Evolutionary conservation across 2,329 filamentous ascomycete species (phyloP).

Genomic region (Huntiella abstrusa): DNA sequence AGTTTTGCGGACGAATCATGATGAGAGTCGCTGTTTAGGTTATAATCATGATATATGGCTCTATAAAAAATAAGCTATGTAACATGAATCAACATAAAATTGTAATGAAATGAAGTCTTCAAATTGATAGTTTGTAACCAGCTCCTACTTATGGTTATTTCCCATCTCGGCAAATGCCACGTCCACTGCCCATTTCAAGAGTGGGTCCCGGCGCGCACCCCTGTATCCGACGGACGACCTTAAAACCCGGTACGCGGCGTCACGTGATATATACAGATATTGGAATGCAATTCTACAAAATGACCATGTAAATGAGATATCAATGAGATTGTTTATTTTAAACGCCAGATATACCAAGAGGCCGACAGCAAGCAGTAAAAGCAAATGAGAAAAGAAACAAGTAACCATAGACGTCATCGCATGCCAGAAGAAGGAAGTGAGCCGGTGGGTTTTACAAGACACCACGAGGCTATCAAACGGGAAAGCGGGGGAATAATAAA

Average conservation of each 20-base stretch:
- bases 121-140: not conserved
- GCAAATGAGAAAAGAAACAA: conserved; percentile 1
- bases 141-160: not conserved
- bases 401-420: conserved; percentile 5
- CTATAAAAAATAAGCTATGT: no score
- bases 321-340: conserved; percentile 1
- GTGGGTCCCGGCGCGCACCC: no score
- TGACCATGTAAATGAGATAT: not conserved
- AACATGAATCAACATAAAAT: no score
- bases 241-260: not conserved
- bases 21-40: no score
- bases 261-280: conserved; percentile 1
- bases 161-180: conserved; percentile 1
- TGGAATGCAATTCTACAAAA: no score
- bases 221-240: not conserved
- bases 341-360: not conserved
- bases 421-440: conserved; percentile 4
- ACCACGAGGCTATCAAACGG: not conserved
- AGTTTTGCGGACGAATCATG: no score
- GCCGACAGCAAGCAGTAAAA: not conserved
- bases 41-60: no score
- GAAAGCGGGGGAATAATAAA: not conserved
- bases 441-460: not conserved
- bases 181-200: not conserved
- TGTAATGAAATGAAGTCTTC: not conserved